Conservation (phyloP, 2,329 filamentous ascomycete genomes). For the Lomentospora prolificans region DNA sequence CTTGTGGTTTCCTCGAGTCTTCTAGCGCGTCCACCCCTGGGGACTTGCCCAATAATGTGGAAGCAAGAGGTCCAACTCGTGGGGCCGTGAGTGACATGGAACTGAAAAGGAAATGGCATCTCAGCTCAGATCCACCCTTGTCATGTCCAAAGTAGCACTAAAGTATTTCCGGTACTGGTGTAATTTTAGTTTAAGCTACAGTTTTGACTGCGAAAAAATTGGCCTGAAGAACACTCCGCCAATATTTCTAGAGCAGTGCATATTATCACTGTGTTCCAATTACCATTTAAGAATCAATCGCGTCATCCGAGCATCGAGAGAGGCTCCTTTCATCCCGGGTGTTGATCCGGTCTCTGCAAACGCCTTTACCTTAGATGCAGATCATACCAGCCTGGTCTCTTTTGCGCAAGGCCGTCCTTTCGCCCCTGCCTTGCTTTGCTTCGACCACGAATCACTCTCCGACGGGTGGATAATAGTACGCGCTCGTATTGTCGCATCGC, state of each 20-base stretch:
- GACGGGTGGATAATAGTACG: background rate
- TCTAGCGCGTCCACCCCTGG: background rate
- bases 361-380: background rate
- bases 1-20: background rate
- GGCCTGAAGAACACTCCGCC: background rate
- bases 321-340: background rate
- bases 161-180: background rate
- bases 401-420: background rate
- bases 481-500: background rate
- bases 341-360: conserved; percentile 2
- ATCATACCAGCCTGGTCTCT: background rate
- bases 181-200: background rate
- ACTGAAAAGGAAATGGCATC: background rate
- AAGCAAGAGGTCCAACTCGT: background rate
- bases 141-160: background rate
- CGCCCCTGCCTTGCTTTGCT: background rate
- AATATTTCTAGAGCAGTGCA: background rate
- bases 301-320: background rate
- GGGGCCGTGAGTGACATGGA: background rate
- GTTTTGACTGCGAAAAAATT: background rate
- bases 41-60: background rate
- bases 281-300: background rate
- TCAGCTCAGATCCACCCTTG: background rate
- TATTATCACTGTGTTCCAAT: background rate
- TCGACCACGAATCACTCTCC: background rate